A percentile compares a stretch with the other conserved stretches of the same genome.
These are phyloP conservation scores for Boletus rubropictus DNA, from an alignment of 768 basidiomycete species.

Conservation along the genomic window DNA sequence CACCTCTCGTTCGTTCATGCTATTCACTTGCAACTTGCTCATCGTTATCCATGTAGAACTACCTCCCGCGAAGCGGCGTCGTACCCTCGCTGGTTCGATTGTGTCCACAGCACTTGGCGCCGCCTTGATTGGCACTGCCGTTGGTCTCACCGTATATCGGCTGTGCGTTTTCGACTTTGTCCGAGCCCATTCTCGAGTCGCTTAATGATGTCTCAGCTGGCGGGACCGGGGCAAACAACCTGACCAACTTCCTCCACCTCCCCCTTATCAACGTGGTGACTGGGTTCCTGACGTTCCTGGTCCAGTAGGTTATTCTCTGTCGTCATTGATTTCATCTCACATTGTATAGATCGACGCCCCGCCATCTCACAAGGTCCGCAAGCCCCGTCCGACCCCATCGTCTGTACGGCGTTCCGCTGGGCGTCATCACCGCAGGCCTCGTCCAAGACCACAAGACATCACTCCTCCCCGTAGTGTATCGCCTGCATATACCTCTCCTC, in stretches of 20 bases:
- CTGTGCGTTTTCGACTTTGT: constrained; percentile 47
- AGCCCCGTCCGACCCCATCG: constrained; percentile 30
- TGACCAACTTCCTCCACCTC: constrained; percentile 46
- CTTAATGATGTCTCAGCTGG: constrained; percentile 47
- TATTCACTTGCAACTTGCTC: constrained; percentile 35
- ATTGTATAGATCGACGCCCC: constrained; percentile 26
- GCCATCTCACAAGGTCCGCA: constrained; percentile 37
- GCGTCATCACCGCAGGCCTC: constrained; percentile 34
- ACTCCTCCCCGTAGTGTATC: constrained; percentile 27
- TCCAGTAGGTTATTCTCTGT: constrained; percentile 22
- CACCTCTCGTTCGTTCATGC: constrained; percentile 24
- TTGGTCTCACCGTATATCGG: constrained; percentile 81
- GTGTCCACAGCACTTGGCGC: constrained; percentile 80
- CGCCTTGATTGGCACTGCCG: constrained; percentile 80
- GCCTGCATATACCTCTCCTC: constrained; percentile 26
- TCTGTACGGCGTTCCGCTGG: constrained; percentile 31
- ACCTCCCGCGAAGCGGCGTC: constrained; percentile 72
- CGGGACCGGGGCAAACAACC: constrained; percentile 63
- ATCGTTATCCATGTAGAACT: constrained; percentile 59
- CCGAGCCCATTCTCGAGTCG: not conserved
- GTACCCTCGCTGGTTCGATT: constrained; percentile 76
- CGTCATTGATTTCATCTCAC: constrained; percentile 11
- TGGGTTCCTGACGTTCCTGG: constrained; percentile 44
- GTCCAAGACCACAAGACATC: constrained; percentile 19
- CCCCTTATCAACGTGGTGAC: constrained; percentile 59